A percentile compares a stretch with the other conserved stretches of the same genome.
These are phyloP conservation scores for Castanopsis chinensis DNA, from an alignment of 306 rosid genomes.

Conservation along the genomic window DNA sequence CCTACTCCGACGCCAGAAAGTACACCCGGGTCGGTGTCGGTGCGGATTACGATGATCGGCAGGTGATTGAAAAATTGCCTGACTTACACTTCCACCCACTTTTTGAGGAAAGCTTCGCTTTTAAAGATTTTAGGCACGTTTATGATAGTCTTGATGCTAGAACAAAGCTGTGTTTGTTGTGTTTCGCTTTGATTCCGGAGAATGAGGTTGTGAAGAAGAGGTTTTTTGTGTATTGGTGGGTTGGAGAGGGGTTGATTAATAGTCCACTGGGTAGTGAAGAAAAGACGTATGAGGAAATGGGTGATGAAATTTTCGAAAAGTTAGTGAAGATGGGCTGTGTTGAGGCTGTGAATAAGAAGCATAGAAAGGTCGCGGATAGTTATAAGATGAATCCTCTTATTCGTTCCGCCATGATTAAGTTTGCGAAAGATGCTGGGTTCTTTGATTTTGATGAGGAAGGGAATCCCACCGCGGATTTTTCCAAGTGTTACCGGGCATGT, in stretches of 20 bases:
- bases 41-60: no score
- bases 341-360: slow-evolving; percentile 14
- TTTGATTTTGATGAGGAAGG: slow-evolving; percentile 9
- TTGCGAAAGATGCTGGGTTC: background rate
- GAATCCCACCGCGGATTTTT: background rate
- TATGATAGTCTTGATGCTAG: background rate
- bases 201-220: slow-evolving; percentile 32
- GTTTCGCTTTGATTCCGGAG: slow-evolving; percentile 24
- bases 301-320: background rate
- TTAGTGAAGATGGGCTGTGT: slow-evolving; percentile 15
- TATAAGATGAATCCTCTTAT: slow-evolving; percentile 22
- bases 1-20: background rate
- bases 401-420: slow-evolving; percentile 25
- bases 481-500: slow-evolving; percentile 1
- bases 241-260: slow-evolving; percentile 24
- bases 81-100: background rate
- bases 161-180: slow-evolving; percentile 16
- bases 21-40: background rate
- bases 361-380: background rate
- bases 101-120: background rate
- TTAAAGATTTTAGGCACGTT: slow-evolving; percentile 2
- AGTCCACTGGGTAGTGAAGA: background rate
- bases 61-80: background rate
- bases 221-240: slow-evolving; percentile 32
- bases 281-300: background rate